Evolutionary conservation across 192 early-diverging fungal genomes (phyloP), one percentile per base, ranked within the genome.

Genomic region (Paraglomus brasilianum): DNA sequence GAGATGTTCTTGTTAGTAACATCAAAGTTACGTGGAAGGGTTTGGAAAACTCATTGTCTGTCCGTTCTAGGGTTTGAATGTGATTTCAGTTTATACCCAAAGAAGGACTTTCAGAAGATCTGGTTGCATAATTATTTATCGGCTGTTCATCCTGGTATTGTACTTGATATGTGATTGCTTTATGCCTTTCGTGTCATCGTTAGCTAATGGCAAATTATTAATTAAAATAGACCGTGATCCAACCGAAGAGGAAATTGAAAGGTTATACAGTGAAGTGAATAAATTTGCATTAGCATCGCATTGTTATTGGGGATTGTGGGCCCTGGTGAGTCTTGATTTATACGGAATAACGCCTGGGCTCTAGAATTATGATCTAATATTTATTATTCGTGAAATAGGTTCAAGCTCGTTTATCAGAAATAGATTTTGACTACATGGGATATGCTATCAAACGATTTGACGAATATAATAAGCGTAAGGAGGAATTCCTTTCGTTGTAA

Each of bases 341-440:
- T 3, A 30, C 3, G 30, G 3, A 30, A 30, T 30, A 30, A 30
- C 30, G 30, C 30, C 30, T 30, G 30, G 30, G 30, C 3, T 30
- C 3, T 30, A 30, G 3, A 30, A 30, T 3, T 1, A 30, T 30
- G 30, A 30, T 30, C 30, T 30, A 56, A 72, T 17, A 72, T 79
- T 19, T 50, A 19, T 44, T n/a, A 39, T 57, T 55, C 55, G 50
- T 13, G 22, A 46, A 50, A 19, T 56, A 76, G 75, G 65, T 78
- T 21, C 95, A 98, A 77, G 92, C 93, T 2, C 83, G 86, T 24
- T 77, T 94, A 19, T 95, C 93, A 8, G 93, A 96, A 73, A 88
- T 98, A 36, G 94, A 96, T 74, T 98, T 98, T 87, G 91, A 95
- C 72, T 98, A 98, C 73, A 86, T 91, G 80, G 87, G 83, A 45